Evolutionary conservation across 139 green algal species (phyloP).

Genomic region (Asterochloris sp.): DNA sequence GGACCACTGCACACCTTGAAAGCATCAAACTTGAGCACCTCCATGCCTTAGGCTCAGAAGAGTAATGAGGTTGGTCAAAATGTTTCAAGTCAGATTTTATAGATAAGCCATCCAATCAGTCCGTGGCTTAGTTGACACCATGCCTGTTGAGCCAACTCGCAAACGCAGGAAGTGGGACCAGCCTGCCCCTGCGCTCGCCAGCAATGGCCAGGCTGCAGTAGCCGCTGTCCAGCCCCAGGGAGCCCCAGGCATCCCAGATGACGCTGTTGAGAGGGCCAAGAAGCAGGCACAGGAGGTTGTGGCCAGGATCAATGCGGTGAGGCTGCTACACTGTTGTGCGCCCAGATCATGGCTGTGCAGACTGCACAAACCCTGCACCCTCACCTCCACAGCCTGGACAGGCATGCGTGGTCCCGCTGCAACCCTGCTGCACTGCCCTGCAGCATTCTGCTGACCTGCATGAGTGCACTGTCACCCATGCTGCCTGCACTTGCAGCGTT

Average conservation of each 20-base stretch:
- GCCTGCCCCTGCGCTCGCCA: slow-evolving; percentile 9
- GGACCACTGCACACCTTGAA: neutral
- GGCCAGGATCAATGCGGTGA: slow-evolving; percentile 24
- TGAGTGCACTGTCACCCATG: too few relatives aligned
- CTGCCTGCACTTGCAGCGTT: too few relatives aligned
- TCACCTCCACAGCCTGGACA: too few relatives aligned
- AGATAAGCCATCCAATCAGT: too few relatives aligned
- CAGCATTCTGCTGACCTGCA: too few relatives aligned
- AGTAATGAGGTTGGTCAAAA: neutral
- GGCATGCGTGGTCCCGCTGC: too few relatives aligned
- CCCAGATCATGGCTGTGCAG: too few relatives aligned
- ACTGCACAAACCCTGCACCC: too few relatives aligned
- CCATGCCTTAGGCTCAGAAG: neutral
- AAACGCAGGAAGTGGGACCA: slow-evolving; percentile 38
- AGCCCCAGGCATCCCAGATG: neutral
- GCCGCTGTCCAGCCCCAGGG: neutral
- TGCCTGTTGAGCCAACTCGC: neutral
- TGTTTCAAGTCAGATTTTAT: too few relatives aligned
- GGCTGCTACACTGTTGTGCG: neutral
- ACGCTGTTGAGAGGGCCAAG: slow-evolving; percentile 18
- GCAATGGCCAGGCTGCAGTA: neutral
- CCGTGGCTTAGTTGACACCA: too few relatives aligned
- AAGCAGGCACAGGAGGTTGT: slow-evolving; percentile 21
- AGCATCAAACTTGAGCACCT: neutral
- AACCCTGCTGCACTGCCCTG: too few relatives aligned